Evolutionary conservation across 1,139 yeast species (phyloP).

Genomic region (Waltiozyma sp.): DNA sequence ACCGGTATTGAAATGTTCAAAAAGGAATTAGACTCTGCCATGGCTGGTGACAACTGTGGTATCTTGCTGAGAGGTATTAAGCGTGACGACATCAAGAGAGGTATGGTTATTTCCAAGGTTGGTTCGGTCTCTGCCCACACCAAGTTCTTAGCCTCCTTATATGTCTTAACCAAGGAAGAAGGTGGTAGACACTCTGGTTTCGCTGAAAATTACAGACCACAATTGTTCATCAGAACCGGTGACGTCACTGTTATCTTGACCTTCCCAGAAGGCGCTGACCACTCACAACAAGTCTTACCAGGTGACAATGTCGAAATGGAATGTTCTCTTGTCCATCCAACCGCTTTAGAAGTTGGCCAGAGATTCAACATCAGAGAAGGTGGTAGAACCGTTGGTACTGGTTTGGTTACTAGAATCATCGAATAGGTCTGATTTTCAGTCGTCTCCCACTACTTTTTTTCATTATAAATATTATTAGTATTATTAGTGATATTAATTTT

Average conservation of each 20-base stretch:
- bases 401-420: slow-evolving; percentile 87
- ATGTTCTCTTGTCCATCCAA: slow-evolving; percentile 82
- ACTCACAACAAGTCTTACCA: slow-evolving; percentile 87
- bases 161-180: slow-evolving; percentile 90
- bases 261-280: slow-evolving; percentile 88
- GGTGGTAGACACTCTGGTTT: slow-evolving; percentile 99
- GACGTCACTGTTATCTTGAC: slow-evolving; percentile 86
- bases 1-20: slow-evolving; percentile 99
- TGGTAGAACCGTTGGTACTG: slow-evolving; percentile 98
- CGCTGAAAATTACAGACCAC: slow-evolving; percentile 96
- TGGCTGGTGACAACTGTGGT: slow-evolving; percentile 99
- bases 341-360: slow-evolving; percentile 92
- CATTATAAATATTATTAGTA: background rate
- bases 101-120: slow-evolving; percentile 95
- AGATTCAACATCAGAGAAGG: slow-evolving; percentile 99
- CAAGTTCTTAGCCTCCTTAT: slow-evolving; percentile 87
- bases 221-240: slow-evolving; percentile 91
- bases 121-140: slow-evolving; percentile 88
- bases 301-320: slow-evolving; percentile 98
- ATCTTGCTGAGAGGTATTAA: slow-evolving; percentile 94
- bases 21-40: slow-evolving; percentile 94
- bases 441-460: background rate
- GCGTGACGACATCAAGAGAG: slow-evolving; percentile 95
- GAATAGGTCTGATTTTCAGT: slow-evolving; percentile 33
- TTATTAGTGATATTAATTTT: no score